Evolutionary conservation across 208 protist genomes (phyloP), one percentile per base, ranked within the genome.

Genomic region (Leishmania braziliensis): DNA sequence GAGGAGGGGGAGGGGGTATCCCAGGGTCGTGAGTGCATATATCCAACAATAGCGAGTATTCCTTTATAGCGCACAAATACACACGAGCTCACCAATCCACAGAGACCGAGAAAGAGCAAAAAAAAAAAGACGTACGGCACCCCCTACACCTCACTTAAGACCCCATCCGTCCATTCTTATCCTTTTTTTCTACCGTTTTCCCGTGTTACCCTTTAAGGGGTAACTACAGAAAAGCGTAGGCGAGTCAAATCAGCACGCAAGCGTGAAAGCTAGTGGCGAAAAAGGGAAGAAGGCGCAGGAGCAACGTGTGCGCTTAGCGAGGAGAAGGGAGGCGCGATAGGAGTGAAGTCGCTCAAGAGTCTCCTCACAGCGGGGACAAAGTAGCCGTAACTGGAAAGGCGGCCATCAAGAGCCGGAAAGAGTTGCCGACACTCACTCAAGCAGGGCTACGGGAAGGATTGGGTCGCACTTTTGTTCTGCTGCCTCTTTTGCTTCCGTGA

Each of bases 101-200:
- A 66, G 62, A 39, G 62, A 39, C 3, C 14, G 62, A 29, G 62
- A 20, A 20, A 20, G 62, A 66, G 62, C 4, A 29, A 66, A 10
- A 46, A 39, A 39, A 39, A 46, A 46, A 66, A 5, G 29, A 29
- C n/a, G 29, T 66, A 18, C 29, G 43, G 62, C 23, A 66, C 29
- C 14, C 62, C 18, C 29, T 20, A 20, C 1, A 29, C 36, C 29
- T 66, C 62, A 20, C n/a, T 66, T 66, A 39, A 66, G 62, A 20
- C 14, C 62, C 29, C 12, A 16, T 39, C 62, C 62, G n/a, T n/a
- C 29, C 68, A 16, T 65, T n/a, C 50, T 26, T 54, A 54, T 39
- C 75, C 75, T 39, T 51, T 77, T 54, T 68, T 29, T 77, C n/a
- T 43, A 4, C n/a, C 50, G n/a, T 53, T 77, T 39, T n/a, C 73